Base-by-base conservation (phyloP, 2,329 filamentous ascomycete species). In the Trichophyton verrucosum region DNA sequence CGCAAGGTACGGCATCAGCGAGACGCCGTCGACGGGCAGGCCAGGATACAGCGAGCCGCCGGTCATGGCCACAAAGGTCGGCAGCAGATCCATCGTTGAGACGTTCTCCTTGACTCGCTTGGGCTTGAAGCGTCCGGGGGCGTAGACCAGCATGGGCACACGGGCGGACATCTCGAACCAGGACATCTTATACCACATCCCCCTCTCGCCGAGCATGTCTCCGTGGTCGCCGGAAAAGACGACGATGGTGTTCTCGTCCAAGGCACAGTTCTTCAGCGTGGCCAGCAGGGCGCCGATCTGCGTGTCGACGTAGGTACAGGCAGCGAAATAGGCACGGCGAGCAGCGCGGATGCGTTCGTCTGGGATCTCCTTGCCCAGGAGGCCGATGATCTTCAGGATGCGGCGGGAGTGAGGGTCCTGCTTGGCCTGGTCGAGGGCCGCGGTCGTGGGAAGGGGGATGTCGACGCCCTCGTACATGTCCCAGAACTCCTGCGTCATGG, bases 151-250 rank as follows among this genome's bases (percentile, higher is more conserved):
- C 71, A 96, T 85, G 1, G 91, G 91, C 22, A 96, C 91, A 30
- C 91, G 87, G 53, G 90, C 89, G 11, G 90, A 95, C 46, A 86
- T 86, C 80, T 96, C 91, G 69, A 91, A 96, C 82, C 94, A 96
- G 70, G 85, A 90, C 91, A 96, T 96, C 81, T 96, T 96, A 80
- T 96, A 83, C 91, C 91, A 96, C 55, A 96, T 78, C 4, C 88
- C 88, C 59, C 90, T 86, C 78, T 96, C 91, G 62, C 91, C 91
- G 6, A 96, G 82, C 91, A 96, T 96, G 74, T 96, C 91, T 61
- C 91, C 91, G 70, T 96, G 91, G 72, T 96, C 91, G 51, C 91
- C 91, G 62, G 87, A 91, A 76, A 96, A 96, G 66, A 96, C 85
- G 68, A 96, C 80, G 67, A 96, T 91, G 11, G 91, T 96, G 74